Conservation (phyloP, 2,329 filamentous ascomycete species). For the Lithohypha guttulata region DNA sequence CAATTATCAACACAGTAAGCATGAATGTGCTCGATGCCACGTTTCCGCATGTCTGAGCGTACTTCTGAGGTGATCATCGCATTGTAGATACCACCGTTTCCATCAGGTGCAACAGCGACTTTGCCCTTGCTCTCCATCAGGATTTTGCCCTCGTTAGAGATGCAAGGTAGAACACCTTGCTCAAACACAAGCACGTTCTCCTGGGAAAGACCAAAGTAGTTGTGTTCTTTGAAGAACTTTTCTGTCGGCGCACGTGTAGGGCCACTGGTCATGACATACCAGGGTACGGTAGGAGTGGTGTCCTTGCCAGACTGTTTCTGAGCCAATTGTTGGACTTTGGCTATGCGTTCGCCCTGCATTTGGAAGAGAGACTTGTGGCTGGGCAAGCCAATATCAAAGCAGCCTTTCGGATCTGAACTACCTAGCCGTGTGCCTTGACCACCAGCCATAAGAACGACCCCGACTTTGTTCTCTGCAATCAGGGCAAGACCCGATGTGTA, state of each 20-base stretch:
- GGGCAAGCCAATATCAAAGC: conserved; percentile 90
- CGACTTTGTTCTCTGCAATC: conserved; percentile 59
- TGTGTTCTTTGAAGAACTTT: conserved; percentile 79
- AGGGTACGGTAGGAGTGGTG: conserved; percentile 60
- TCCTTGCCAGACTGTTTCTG: conserved; percentile 53
- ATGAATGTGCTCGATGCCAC: conserved; percentile 89
- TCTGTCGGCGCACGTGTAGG: conserved; percentile 88
- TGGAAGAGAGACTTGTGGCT: conserved; percentile 94
- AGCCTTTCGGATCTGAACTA: conserved; percentile 92
- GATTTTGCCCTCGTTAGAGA: conserved; percentile 96
- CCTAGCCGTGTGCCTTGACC: conserved; percentile 91
- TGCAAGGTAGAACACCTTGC: conserved; percentile 91
- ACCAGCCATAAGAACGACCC: conserved; percentile 91
- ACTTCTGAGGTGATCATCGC: conserved; percentile 72
- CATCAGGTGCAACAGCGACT: conserved; percentile 89
- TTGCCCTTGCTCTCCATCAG: conserved; percentile 80
- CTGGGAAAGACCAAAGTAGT: conserved; percentile 78
- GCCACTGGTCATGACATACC: conserved; percentile 99
- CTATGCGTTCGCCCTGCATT: conserved; percentile 90
- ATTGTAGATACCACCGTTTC: conserved; percentile 94
- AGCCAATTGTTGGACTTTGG: conserved; percentile 72
- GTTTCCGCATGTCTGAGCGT: conserved; percentile 75
- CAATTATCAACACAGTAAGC: conserved; percentile 99
- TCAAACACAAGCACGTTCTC: conserved; percentile 89
- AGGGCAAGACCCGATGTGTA: conserved; percentile 59